These are phyloP conservation scores for Pouteria glomerata DNA, from an alignment of 148 eudicot genomes.

Conservation along the genomic window DNA sequence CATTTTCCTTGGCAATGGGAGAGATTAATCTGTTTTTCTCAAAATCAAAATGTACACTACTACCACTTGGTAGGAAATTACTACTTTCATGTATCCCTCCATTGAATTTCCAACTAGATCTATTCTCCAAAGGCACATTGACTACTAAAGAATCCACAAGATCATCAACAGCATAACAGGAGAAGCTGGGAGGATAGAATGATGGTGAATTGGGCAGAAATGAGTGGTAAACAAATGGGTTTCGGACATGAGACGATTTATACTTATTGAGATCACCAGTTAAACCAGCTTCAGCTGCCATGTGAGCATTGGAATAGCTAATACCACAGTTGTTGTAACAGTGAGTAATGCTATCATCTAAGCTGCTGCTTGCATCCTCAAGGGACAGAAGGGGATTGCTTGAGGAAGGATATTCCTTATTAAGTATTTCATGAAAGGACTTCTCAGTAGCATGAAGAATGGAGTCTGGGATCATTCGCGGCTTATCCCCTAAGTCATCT, in stretches of 20 bases:
- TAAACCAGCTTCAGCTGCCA: background rate
- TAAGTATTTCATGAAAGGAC: constrained; percentile 8
- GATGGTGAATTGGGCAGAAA: background rate
- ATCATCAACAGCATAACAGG: background rate
- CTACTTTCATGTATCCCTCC: background rate
- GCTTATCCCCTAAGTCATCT: constrained; percentile 1
- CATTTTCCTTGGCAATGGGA: background rate
- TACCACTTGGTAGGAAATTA: background rate
- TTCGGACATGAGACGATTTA: background rate
- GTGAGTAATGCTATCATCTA: no score
- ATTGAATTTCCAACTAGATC: background rate
- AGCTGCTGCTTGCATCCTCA: background rate
- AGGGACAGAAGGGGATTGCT: background rate
- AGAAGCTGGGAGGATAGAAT: background rate
- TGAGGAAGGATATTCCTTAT: background rate
- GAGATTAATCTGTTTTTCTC: no score
- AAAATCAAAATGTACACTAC: background rate
- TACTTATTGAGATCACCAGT: background rate
- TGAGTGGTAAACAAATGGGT: background rate
- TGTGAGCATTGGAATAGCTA: background rate
- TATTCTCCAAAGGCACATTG: background rate
- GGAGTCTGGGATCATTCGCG: constrained; percentile 4
- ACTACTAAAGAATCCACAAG: no score
- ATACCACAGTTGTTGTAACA: background rate
- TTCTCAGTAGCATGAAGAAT: constrained; percentile 12